Conservation (phyloP, 2,329 filamentous ascomycete species). For the Chrysosporium queenslandicum region DNA sequence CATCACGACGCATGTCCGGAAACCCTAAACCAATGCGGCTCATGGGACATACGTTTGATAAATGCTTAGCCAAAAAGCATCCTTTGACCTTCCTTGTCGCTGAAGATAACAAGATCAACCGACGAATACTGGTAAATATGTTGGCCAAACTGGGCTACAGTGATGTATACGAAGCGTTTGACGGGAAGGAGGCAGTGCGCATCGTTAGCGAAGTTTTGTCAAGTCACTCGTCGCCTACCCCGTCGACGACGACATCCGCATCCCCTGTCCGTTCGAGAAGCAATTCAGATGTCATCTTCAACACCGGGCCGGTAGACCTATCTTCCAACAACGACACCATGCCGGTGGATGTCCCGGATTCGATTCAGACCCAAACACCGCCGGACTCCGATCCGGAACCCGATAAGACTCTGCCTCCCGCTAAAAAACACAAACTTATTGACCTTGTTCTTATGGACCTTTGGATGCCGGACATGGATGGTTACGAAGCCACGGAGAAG, state of each 20-base stretch:
- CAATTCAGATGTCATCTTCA: neutral
- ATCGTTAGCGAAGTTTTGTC: conserved; percentile 44
- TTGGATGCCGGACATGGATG: conserved; percentile 67
- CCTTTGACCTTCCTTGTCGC: conserved; percentile 60
- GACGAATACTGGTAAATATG: conserved; percentile 56
- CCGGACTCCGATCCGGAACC: conserved; percentile 4
- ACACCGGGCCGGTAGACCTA: neutral
- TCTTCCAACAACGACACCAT: neutral
- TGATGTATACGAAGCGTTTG: conserved; percentile 54
- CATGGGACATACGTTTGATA: neutral
- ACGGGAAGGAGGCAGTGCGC: conserved; percentile 57
- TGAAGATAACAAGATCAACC: conserved; percentile 64
- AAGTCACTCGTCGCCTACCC: conserved; percentile 1
- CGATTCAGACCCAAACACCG: conserved; percentile 3
- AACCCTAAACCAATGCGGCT: conserved; percentile 1
- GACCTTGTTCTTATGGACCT: conserved; percentile 63
- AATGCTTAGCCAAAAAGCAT: conserved; percentile 48
- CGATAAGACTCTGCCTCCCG: neutral
- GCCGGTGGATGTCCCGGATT: neutral
- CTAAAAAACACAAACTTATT: conserved; percentile 34
- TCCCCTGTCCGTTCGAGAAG: neutral
- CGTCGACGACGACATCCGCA: neutral
- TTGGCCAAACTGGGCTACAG: conserved; percentile 57
- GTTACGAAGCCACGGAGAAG: conserved; percentile 56
- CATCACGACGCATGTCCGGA: neutral